phyloP scores from a whole-genome alignment of 2,329 filamentous ascomycete genomes.

The Dactylella cylindrospora region DNA sequence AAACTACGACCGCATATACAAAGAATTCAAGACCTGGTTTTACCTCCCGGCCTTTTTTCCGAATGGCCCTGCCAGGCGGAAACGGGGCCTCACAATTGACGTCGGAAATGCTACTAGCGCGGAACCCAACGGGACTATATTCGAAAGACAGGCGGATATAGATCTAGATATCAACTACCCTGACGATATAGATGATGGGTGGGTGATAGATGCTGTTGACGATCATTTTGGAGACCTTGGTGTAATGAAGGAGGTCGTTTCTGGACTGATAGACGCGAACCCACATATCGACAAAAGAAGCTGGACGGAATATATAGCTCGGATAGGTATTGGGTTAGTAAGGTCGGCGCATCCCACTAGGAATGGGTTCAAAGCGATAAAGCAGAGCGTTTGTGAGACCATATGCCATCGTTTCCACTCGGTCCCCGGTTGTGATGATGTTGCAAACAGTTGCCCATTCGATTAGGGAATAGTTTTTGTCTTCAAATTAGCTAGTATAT shows the following conservation, averaged over 20 bases:
- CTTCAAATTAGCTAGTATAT: too few relatives aligned
- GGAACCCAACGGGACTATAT: not conserved
- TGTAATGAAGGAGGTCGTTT: not conserved
- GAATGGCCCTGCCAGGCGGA: not conserved
- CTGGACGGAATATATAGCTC: too few relatives aligned
- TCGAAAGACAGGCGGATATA: not conserved
- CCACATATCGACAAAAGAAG: not conserved
- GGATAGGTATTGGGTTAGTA: too few relatives aligned
- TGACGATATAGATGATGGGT: not conserved
- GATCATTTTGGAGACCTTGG: not conserved
- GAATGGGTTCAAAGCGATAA: too few relatives aligned
- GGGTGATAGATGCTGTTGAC: not conserved
- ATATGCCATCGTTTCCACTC: constrained; percentile 5
- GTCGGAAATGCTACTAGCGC: not conserved
- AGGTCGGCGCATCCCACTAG: too few relatives aligned
- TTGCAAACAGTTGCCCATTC: too few relatives aligned
- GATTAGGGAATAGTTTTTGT: too few relatives aligned
- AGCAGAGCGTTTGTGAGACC: not conserved
- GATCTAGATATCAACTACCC: constrained; percentile 2
- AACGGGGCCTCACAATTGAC: not conserved
- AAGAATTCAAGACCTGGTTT: constrained; percentile 3
- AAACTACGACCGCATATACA: constrained; percentile 4
- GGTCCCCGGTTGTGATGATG: constrained; percentile 1
- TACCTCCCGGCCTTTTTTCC: constrained; percentile 5
- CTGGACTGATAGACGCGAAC: not conserved